These are phyloP conservation scores for Coprinopsis marcescibilis DNA, from an alignment of 768 basidiomycete genomes.

Conservation along the genomic window DNA sequence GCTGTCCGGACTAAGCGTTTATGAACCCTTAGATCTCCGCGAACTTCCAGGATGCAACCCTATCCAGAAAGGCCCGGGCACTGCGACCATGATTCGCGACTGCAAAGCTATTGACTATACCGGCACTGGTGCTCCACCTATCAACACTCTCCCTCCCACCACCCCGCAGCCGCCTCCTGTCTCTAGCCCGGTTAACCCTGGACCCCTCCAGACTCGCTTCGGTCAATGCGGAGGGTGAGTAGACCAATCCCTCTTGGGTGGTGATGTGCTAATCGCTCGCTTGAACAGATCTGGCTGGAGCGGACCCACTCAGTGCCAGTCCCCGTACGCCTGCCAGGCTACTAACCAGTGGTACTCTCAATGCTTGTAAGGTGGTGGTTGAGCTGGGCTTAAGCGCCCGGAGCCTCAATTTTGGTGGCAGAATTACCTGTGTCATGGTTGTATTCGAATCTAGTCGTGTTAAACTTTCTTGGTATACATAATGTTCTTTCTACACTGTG, in stretches of 20 bases:
- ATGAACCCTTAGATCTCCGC: background rate
- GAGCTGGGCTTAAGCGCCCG: background rate
- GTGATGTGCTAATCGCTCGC: background rate
- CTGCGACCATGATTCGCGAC: constrained; percentile 8
- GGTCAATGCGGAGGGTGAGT: constrained; percentile 3
- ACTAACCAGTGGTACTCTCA: constrained; percentile 10
- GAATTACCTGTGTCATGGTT: too few relatives aligned
- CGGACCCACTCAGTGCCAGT: constrained; percentile 5
- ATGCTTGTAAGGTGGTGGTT: constrained; percentile 2
- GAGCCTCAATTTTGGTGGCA: too few relatives aligned
- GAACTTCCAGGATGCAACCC: constrained; percentile 8
- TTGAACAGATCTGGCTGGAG: constrained; percentile 1
- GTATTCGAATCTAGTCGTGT: too few relatives aligned
- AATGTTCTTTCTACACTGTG: too few relatives aligned
- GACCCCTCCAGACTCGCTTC: constrained; percentile 2
- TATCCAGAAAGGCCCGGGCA: constrained; percentile 4
- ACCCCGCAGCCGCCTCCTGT: background rate
- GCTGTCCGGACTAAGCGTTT: background rate
- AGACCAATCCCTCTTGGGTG: background rate
- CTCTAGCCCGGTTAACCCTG: too few relatives aligned
- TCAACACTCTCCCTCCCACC: background rate
- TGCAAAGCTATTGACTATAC: constrained; percentile 4
- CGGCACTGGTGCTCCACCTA: background rate
- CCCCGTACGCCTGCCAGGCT: constrained; percentile 6
- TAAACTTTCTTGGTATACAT: too few relatives aligned